Evolutionary conservation across 2,329 filamentous ascomycete genomes (phyloP).

Genomic region (Phialophora macrospora): DNA sequence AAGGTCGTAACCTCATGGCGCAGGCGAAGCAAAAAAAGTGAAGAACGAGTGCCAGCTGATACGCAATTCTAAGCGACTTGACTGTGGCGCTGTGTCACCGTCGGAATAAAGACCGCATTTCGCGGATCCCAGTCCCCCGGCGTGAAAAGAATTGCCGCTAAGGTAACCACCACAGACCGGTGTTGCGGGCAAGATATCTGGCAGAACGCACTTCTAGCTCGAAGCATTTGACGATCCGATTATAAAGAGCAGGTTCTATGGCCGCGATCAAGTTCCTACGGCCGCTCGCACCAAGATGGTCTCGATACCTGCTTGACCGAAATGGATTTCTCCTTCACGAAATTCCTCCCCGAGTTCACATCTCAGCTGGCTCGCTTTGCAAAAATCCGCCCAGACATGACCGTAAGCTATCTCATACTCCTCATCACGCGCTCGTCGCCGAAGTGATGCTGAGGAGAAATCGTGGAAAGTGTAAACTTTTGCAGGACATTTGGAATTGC

Average conservation of each 20-base stretch:
- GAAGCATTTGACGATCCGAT: slow-evolving; percentile 2
- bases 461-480: slow-evolving; percentile 15
- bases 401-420: slow-evolving; percentile 12
- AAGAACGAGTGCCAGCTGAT: background rate
- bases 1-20: background rate
- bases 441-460: background rate
- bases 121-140: background rate
- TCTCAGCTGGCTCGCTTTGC: background rate
- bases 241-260: slow-evolving; percentile 19
- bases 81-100: slow-evolving; percentile 3
- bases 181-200: background rate
- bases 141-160: background rate
- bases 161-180: background rate
- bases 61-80: background rate
- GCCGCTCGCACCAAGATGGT: background rate
- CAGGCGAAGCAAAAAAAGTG: background rate
- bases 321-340: background rate
- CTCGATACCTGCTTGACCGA: slow-evolving; percentile 12
- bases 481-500: slow-evolving; percentile 6
- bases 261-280: background rate
- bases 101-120: slow-evolving; percentile 15
- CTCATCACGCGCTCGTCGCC: slow-evolving; percentile 3
- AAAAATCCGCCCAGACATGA: slow-evolving; percentile 8
- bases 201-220: background rate
- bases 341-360: background rate